Evolutionary conservation across 2,329 filamentous ascomycete genomes (phyloP).

Genomic region (Botryotinia narcissicola): DNA sequence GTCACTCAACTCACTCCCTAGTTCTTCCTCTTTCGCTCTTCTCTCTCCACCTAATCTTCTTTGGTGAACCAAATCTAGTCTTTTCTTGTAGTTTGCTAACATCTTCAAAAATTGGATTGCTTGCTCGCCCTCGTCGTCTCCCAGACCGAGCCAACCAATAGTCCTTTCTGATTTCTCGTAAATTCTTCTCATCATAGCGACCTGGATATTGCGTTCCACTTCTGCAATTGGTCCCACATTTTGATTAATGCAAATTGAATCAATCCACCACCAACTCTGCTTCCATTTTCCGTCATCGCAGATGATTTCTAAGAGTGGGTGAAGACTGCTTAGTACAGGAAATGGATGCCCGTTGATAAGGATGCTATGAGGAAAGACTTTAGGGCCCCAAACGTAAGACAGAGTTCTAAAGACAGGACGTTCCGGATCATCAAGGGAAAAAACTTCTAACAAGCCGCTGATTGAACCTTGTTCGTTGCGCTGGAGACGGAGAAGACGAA

Average conservation of each 20-base stretch:
- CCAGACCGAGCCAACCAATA: slow-evolving; percentile 1
- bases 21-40: not conserved
- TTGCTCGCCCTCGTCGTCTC: not conserved
- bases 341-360: not conserved
- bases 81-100: not conserved
- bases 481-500: slow-evolving; percentile 17
- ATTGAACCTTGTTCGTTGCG: slow-evolving; percentile 5
- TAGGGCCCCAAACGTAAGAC: not conserved
- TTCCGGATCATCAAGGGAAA: not conserved
- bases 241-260: slow-evolving; percentile 10
- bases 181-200: not conserved
- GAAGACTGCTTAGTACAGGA: not conserved
- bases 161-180: not conserved
- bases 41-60: not conserved
- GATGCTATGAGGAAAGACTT: not conserved
- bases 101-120: not conserved
- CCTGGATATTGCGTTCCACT: not conserved
- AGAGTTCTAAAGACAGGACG: not conserved
- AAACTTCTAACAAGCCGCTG: slow-evolving; percentile 15
- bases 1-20: not conserved
- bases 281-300: not conserved
- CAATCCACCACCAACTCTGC: slow-evolving; percentile 7
- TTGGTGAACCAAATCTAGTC: not conserved
- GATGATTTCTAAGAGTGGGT: not conserved
- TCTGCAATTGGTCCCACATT: not conserved